Conservation (phyloP, 306 rosid species). For the Lathyrus tuberosus region DNA sequence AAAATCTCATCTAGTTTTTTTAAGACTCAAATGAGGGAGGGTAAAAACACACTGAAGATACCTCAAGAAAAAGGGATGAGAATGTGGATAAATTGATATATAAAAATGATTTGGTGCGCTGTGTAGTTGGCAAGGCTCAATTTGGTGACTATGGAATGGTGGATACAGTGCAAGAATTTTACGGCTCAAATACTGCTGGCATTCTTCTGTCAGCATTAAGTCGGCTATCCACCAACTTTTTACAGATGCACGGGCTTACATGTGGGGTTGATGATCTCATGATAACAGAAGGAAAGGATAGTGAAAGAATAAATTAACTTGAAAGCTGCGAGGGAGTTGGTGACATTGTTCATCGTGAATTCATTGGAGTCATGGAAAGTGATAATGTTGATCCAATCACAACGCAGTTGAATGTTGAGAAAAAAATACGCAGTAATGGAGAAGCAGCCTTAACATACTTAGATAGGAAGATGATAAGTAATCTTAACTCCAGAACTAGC, state of each 20-base stretch:
- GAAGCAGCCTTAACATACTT: slow-evolving; percentile 82
- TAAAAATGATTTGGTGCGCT: slow-evolving; percentile 79
- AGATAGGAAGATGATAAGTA: slow-evolving; percentile 83
- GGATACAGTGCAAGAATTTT: slow-evolving; percentile 86
- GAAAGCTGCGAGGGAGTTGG: slow-evolving; percentile 78
- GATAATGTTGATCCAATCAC: slow-evolving; percentile 49
- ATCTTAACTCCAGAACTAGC: slow-evolving; percentile 73
- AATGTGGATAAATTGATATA: slow-evolving; percentile 75
- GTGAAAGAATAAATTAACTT: slow-evolving; percentile 69
- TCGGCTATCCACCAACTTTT: slow-evolving; percentile 74
- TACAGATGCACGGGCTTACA: slow-evolving; percentile 93
- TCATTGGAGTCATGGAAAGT: slow-evolving; percentile 58
- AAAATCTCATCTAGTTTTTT: slow-evolving; percentile 78
- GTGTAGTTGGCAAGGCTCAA: slow-evolving; percentile 93
- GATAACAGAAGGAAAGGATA: slow-evolving; percentile 58
- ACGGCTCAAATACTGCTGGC: slow-evolving; percentile 83
- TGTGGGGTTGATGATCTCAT: slow-evolving; percentile 97
- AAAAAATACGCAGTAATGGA: slow-evolving; percentile 70
- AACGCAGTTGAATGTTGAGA: slow-evolving; percentile 73
- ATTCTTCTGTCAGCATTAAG: slow-evolving; percentile 84
- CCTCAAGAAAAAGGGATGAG: slow-evolving; percentile 45
- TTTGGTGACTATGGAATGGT: slow-evolving; percentile 93
- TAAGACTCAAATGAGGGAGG: slow-evolving; percentile 49
- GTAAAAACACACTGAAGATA: slow-evolving; percentile 33
- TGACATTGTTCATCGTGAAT: slow-evolving; percentile 71